Conservation (phyloP, 2,329 filamentous ascomycete genomes). For the Graphiopsis chlorocephala region DNA sequence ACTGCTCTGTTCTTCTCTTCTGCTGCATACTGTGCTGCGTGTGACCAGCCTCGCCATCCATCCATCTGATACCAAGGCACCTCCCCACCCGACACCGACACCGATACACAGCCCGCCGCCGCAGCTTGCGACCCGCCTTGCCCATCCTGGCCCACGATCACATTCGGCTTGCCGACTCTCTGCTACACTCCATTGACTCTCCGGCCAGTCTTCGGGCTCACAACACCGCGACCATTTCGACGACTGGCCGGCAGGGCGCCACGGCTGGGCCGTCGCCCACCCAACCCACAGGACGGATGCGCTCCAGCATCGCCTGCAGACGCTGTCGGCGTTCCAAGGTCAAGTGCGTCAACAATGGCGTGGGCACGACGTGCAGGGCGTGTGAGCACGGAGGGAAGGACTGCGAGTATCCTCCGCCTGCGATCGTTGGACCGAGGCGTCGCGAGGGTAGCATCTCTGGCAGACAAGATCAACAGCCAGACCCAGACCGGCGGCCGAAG, state of each 20-base stretch:
- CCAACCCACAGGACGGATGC: conserved; percentile 50
- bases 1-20: background rate
- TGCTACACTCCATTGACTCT: conserved; percentile 21
- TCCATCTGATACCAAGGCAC: background rate
- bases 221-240: conserved; percentile 12
- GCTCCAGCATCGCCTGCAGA: conserved; percentile 76
- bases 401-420: conserved; percentile 66
- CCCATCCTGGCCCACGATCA: conserved; percentile 12
- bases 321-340: conserved; percentile 78
- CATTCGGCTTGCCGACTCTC: conserved; percentile 22
- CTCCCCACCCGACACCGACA: background rate
- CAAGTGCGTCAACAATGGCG: conserved; percentile 78
- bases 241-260: conserved; percentile 6
- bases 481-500: conserved; percentile 31
- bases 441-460: conserved; percentile 27
- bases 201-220: conserved; percentile 17
- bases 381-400: conserved; percentile 70
- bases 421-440: conserved; percentile 34
- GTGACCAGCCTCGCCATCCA: background rate
- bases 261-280: conserved; percentile 30
- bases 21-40: background rate
- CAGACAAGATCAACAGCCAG: conserved; percentile 19
- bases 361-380: conserved; percentile 68
- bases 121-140: background rate
- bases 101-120: background rate